A percentile compares a stretch with the other conserved stretches of the same genome.
Evolutionary conservation across 768 basidiomycete species (phyloP).

Genomic region (Russula sp.): DNA sequence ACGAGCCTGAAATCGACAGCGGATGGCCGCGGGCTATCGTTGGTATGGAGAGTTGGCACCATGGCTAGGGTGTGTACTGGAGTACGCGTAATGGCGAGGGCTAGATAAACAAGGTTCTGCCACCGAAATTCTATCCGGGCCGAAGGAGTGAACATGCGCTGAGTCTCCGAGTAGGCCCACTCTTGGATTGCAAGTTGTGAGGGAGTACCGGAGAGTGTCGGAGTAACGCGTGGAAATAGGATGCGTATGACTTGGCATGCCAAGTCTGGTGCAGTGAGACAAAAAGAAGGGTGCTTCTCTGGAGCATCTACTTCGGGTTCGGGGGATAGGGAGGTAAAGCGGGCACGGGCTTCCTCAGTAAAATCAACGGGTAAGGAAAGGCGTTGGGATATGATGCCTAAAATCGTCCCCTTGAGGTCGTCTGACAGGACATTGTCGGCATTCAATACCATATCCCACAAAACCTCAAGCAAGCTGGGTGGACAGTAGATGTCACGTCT

Average conservation of each 20-base stretch:
- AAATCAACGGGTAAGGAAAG: conserved; percentile 25
- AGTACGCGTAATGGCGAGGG: conserved; percentile 17
- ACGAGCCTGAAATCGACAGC: conserved; percentile 22
- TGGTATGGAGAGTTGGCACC: conserved; percentile 3
- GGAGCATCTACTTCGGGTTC: conserved; percentile 2
- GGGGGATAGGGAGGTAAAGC: conserved; percentile 2
- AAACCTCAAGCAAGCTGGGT: conserved; percentile 34
- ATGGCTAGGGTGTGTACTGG: neutral
- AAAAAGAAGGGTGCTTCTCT: conserved; percentile 14
- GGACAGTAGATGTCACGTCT: conserved; percentile 30
- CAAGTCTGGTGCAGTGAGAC: conserved; percentile 21
- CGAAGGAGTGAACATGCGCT: conserved; percentile 17
- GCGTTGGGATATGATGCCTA: conserved; percentile 35
- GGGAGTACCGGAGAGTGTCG: conserved; percentile 5
- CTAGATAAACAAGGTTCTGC: conserved; percentile 21
- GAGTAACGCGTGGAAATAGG: conserved; percentile 17
- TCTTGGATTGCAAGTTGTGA: conserved; percentile 19
- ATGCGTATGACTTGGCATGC: conserved; percentile 14
- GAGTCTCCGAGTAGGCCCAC: conserved; percentile 17
- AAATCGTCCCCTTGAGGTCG: conserved; percentile 31
- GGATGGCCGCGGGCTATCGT: neutral
- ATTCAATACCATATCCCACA: conserved; percentile 37
- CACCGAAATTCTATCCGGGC: conserved; percentile 14
- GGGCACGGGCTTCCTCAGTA: conserved; percentile 10
- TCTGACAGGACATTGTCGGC: conserved; percentile 28